Evolutionary conservation across 2,329 filamentous ascomycete species (phyloP), one percentile per base, ranked within the genome.

Genomic region (Lasiodiplodia sp.): DNA sequence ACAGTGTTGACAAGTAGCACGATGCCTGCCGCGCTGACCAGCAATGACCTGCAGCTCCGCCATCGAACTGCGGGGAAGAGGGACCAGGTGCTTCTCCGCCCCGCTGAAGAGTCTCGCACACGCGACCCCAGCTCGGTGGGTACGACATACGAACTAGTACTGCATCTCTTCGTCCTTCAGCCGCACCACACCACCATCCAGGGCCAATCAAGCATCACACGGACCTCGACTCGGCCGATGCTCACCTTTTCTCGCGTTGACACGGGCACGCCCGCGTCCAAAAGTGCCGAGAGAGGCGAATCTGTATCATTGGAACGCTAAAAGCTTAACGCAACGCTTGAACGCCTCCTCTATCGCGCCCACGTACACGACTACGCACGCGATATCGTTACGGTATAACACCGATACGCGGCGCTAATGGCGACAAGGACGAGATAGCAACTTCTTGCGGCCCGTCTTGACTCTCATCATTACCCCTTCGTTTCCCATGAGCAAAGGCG

Each of bases 161-260:
- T 44, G 34, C 10, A 18, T 8, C 38, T 8, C 38, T 23, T 37
- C 23, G 12, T 14, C 21, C n/a, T 16, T 60, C 57, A 60, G 57
- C 57, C 57, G 57, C 37, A 60, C 23, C 38, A 60, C 57, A 16
- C 23, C 37, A 28, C 25, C 56, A 44, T 57, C 37, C 56, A 25
- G n/a, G 34, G 11, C 14, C 56, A 44, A 60, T 44, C 23, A 31
- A 25, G 57, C 37, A 8, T 47, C 28, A 47, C 57, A 47, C 37
- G 8, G 57, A 31, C 23, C 57, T 47, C 57, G 57, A 23, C 57
- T 60, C 57, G 57, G 57, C 57, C 57, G 57, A 47, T 49, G 57
- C 57, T n/a, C 57, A 60, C 38, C 21, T 40, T 38, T 47, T 6
- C 23, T 10, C 23, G 12, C 37, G 18, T 60, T 14, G 16, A 21